Base-by-base conservation (phyloP, 2,329 filamentous ascomycete species). In the Neofusicoccum cordaticola region DNA sequence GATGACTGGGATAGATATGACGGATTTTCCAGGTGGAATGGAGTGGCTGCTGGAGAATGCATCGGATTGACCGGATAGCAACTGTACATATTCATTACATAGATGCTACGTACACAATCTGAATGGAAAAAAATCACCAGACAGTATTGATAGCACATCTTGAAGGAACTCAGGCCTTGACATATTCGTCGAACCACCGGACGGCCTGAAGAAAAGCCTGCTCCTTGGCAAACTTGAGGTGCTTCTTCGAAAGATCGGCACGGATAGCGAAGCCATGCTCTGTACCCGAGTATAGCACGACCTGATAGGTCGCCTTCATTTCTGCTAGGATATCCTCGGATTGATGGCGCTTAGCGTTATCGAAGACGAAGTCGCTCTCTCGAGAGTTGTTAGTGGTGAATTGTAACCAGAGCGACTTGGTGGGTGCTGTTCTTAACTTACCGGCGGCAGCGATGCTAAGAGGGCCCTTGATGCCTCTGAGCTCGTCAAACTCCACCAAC, bases 161-260 rank as follows among this genome's bases (percentile, higher is more conserved):
- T 31, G 27, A 31, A 31, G 27, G 7, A 31, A 5, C 5, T 68
- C 27, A 68, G 45, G 19, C 66, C 74, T 80, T 81, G 66, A 90
- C 74, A 74, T 84, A 82, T 75, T 88, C 82, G 69, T 90, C 84
- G 69, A 96, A 93, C 92, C 92, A 96, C 60, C 81, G 75, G 57
- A 93, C 82, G 37, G 91, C 91, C 81, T 95, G 92, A 67, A 83
- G 72, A 74, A 95, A 94, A 5, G 92, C 91, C 78, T 90, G 86
- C 79, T 96, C 90, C 84, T 92, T 93, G 41, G 90, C 88, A 71
- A 85, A 94, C 75, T 84, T 87, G 72, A 85, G 76, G 51, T 80
- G 68, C 74, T 83, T 84, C 67, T 87, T 83, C 66, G 71, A 83
- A 31, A 84, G 65, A 73, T 95, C 90, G 35, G 82, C 83, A 63